These are phyloP conservation scores for Quillaja saponaria DNA, from an alignment of 306 rosid genomes.

Conservation along the genomic window DNA sequence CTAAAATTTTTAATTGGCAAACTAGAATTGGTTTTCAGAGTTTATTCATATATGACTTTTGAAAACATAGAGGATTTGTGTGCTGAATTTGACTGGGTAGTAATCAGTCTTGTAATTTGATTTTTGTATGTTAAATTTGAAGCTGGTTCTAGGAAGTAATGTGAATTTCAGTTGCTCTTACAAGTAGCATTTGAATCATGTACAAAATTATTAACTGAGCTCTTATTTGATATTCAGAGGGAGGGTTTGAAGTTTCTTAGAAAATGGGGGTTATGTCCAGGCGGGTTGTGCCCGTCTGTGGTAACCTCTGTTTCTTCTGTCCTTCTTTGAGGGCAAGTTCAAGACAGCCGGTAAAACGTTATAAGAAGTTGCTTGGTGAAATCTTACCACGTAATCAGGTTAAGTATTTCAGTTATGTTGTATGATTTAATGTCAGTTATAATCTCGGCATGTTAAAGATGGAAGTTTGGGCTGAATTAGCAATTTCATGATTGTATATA, in stretches of 20 bases:
- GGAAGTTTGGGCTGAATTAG: constrained; percentile 3
- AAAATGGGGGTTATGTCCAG: constrained; percentile 98
- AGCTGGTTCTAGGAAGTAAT: not conserved
- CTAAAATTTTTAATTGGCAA: constrained; percentile 13
- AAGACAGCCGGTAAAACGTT: constrained; percentile 92
- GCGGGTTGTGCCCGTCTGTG: constrained; percentile 94
- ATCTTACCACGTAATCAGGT: constrained; percentile 89
- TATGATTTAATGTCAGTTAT: not conserved
- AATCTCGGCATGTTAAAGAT: constrained; percentile 13
- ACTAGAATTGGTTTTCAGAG: not conserved
- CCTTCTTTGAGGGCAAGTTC: constrained; percentile 91
- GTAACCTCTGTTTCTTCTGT: constrained; percentile 83
- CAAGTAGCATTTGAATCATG: constrained; percentile 14
- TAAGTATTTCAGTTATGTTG: constrained; percentile 20
- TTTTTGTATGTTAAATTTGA: too few species aligned
- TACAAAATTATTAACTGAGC: constrained; percentile 21
- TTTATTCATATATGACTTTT: constrained; percentile 16
- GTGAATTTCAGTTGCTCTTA: constrained; percentile 22
- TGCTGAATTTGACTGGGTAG: constrained; percentile 34
- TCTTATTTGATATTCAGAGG: constrained; percentile 35
- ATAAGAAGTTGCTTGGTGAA: constrained; percentile 81
- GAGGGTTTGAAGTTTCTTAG: constrained; percentile 37
- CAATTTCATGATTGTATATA: constrained; percentile 4
- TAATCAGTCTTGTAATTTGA: constrained; percentile 13
- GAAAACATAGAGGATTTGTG: not conserved